These are phyloP conservation scores for Cryphonectria radicalis DNA, from an alignment of 2,329 filamentous ascomycete species.

Conservation along the genomic window DNA sequence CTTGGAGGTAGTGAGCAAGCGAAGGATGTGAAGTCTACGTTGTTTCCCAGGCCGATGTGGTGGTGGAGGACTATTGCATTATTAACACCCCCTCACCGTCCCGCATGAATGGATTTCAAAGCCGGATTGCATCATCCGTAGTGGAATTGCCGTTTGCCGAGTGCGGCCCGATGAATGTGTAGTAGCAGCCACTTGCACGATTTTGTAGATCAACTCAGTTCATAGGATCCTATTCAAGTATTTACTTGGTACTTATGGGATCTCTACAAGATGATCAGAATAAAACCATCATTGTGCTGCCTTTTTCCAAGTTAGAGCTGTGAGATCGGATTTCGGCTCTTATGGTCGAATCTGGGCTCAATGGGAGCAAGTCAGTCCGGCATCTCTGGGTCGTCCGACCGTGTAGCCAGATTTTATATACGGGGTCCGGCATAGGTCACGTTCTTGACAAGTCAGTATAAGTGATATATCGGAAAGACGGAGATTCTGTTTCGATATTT, in stretches of 20 bases:
- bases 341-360: background rate
- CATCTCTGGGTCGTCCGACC: background rate
- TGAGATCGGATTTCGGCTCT: background rate
- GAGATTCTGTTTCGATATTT: background rate
- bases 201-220: background rate
- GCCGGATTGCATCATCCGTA: constrained; percentile 26
- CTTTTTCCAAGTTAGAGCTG: background rate
- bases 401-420: background rate
- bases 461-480: too few species aligned
- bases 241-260: too few species aligned
- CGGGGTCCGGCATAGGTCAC: background rate
- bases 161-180: background rate
- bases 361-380: too few species aligned
- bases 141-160: constrained; percentile 12
- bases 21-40: background rate
- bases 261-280: background rate
- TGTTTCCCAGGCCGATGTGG: too few species aligned
- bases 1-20: background rate
- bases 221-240: too few species aligned
- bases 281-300: background rate
- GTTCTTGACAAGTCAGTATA: too few species aligned
- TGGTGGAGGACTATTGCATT: background rate
- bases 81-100: background rate
- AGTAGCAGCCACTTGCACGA: background rate
- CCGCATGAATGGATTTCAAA: constrained; percentile 16